Base-by-base conservation (phyloP, 2,329 filamentous ascomycete species). In the Pseudonectria buxi region DNA sequence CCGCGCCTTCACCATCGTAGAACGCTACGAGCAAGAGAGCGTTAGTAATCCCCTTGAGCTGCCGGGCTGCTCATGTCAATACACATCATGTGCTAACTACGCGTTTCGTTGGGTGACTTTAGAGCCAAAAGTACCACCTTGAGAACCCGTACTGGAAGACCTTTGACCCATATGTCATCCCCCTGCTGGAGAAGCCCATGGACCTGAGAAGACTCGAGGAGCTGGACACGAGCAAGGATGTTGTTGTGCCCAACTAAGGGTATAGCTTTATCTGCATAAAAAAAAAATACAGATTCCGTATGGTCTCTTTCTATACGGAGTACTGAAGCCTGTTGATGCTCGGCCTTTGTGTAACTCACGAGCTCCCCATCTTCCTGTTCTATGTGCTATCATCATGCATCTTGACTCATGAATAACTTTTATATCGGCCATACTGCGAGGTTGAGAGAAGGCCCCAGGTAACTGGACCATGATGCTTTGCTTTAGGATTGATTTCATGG, bases 71-170 rank as follows among this genome's bases (percentile, higher is more conserved):
- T 15, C 1, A 6, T 11, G 4, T 26, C 14, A 11, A 26, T 35
- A 10, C 27, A 26, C 35, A 3, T 36, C 3, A 6, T 9, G 16
- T 10, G 10, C 7, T 12, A 16, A 12, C 32, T 14, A 38, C 48
- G 26, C 27, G 25, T 24, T 10, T 4, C 35, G 9, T 33, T 2
- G 14, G 24, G 9, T 15, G 12, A 24, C 11, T 28, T 35, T 46
- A 72, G 63, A 71, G 65, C 51, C 76, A 80, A 56, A 71, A 77
- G 45, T 79, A 79, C 50, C 76, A 80, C 53, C 67, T 80, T 13
- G 71, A 74, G 52, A 84, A 84, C 59, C 80, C 80, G 0, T 84
- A 84, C 67, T 84, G 79, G 79, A 73, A 83, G 65, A 84, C 81
- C 1, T 86, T 86, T 50, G 81, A 86, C 56, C 78, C 80, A 6